Percentiles rank a stretch among this genome's conserved stretches.
These are phyloP conservation scores for Kernera saxatilis DNA, from an alignment of 345 rosid genomes.

Conservation along the genomic window DNA sequence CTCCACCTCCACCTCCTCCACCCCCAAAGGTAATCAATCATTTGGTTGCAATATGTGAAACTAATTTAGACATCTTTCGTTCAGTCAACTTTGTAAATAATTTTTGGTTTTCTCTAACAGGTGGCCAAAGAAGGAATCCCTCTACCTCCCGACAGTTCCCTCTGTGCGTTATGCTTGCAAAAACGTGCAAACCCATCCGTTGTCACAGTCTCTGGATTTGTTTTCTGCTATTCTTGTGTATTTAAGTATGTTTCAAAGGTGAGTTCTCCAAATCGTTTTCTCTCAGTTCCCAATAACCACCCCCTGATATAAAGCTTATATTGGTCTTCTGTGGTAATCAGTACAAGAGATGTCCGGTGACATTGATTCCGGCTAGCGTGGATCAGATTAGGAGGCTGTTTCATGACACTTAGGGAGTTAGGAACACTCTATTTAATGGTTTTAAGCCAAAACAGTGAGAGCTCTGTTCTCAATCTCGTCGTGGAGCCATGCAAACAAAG, in stretches of 20 bases:
- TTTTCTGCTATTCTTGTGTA: constrained; percentile 91
- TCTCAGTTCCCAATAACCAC: background rate
- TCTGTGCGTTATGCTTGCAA: constrained; percentile 90
- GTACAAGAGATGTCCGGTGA: constrained; percentile 92
- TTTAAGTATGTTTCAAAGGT: constrained; percentile 92
- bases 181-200: constrained; percentile 94
- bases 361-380: constrained; percentile 67
- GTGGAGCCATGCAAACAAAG: background rate
- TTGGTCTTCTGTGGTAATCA: constrained; percentile 22
- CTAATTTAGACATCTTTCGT: background rate
- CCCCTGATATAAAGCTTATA: background rate
- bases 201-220: constrained; percentile 91
- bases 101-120: constrained; percentile 34
- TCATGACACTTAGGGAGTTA: constrained; percentile 72
- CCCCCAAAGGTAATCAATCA: constrained; percentile 60
- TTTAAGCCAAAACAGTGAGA: constrained; percentile 8
- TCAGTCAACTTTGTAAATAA: background rate
- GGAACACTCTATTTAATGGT: background rate
- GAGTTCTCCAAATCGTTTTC: constrained; percentile 19
- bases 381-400: constrained; percentile 93
- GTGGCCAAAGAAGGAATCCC: constrained; percentile 84
- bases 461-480: background rate
- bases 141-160: constrained; percentile 62
- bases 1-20: constrained; percentile 98
- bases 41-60: background rate